Conservation (phyloP, 202 grass and related monocot species). For the Dendrocalamus latiflorus region DNA sequence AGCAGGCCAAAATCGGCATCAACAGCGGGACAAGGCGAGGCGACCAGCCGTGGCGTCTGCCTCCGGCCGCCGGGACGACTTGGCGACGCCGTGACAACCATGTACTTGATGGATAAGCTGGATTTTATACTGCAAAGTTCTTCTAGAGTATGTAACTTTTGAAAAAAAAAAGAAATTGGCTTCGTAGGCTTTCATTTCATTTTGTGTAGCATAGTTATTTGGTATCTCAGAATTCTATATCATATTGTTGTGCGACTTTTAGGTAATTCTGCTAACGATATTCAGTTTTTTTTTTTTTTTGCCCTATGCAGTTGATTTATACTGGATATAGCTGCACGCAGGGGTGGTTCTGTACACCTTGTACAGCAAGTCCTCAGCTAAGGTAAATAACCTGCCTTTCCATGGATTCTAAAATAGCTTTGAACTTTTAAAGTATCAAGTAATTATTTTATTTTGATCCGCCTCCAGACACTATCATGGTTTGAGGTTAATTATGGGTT, state of each 20-base stretch:
- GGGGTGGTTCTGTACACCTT: conserved; percentile 98
- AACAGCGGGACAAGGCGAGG: too few relatives aligned
- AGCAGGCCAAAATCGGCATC: too few relatives aligned
- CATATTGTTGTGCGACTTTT: neutral
- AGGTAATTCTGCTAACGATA: conserved; percentile 13
- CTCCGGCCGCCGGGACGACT: too few relatives aligned
- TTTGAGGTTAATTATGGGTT: neutral
- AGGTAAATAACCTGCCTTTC: conserved; percentile 43
- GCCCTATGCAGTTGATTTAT: conserved; percentile 76
- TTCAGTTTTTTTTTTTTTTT: neutral
- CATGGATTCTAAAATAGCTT: neutral
- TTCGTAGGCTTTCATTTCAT: neutral
- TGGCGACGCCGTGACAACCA: too few relatives aligned
- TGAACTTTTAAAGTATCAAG: neutral
- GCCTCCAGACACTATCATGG: neutral
- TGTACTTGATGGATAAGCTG: conserved; percentile 12
- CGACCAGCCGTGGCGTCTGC: too few relatives aligned
- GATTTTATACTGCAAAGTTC: neutral
- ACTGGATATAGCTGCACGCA: conserved; percentile 87
- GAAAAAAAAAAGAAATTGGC: neutral
- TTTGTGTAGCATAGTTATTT: neutral
- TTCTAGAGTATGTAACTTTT: neutral
- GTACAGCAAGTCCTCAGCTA: conserved; percentile 65
- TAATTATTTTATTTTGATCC: neutral
- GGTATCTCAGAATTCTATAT: neutral